Conservation (phyloP, 2,329 filamentous ascomycete species). For the Clarireedia hainanense region DNA sequence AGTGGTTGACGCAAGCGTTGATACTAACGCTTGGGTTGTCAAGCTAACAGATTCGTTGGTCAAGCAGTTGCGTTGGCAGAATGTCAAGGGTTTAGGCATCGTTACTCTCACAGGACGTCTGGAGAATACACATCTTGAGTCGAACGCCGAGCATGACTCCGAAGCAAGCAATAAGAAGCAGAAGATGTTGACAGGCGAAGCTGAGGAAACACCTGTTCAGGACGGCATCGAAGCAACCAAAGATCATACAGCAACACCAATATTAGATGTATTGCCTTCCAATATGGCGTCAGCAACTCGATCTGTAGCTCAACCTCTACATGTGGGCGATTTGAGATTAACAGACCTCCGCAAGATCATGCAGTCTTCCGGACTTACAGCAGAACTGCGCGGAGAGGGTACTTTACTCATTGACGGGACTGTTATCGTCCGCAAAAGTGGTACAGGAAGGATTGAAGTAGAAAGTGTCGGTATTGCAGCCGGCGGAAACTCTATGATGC, state of each 20-base stretch:
- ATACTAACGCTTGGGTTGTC: constrained; percentile 95
- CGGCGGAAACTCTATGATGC: constrained; percentile 32
- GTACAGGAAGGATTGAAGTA: constrained; percentile 79
- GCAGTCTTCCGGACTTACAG: constrained; percentile 72
- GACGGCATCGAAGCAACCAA: constrained; percentile 16
- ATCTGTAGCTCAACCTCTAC: constrained; percentile 76
- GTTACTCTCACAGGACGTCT: constrained; percentile 81
- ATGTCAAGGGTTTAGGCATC: constrained; percentile 79
- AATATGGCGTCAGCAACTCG: constrained; percentile 64
- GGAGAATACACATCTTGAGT: constrained; percentile 41
- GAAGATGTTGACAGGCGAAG: constrained; percentile 37
- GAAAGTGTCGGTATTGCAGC: constrained; percentile 61
- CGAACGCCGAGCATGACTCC: constrained; percentile 30
- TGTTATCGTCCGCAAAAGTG: constrained; percentile 83
- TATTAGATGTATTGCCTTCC: constrained; percentile 43
- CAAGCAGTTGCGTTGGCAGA: constrained; percentile 88
- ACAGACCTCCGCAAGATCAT: constrained; percentile 82
- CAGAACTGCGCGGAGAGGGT: constrained; percentile 90
- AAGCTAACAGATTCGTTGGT: constrained; percentile 80
- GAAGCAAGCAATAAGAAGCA: constrained; percentile 38
- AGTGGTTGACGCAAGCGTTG: constrained; percentile 81
- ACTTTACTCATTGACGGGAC: constrained; percentile 81
- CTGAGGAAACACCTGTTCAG: constrained; percentile 25
- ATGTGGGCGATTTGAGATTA: constrained; percentile 86
- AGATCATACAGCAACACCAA: constrained; percentile 16